Percentiles rank a stretch among this genome's conserved stretches.
Evolutionary conservation across 768 basidiomycete genomes (phyloP).

Genomic region (Steccherinum ochraceum): DNA sequence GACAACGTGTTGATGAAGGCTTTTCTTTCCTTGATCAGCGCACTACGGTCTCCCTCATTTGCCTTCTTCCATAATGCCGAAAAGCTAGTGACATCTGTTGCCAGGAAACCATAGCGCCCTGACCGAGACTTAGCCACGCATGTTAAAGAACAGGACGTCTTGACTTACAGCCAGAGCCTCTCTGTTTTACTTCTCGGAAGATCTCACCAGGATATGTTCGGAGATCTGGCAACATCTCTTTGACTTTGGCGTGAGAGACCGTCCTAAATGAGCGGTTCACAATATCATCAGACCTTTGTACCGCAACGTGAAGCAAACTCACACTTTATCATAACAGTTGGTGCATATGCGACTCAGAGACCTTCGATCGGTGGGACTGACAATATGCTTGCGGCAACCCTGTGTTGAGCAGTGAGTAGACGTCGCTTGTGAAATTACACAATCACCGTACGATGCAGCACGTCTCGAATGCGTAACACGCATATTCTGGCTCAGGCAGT

Average conservation of each 20-base stretch:
- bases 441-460: slow-evolving; percentile 6
- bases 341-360: not conserved
- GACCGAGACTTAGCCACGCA: not conserved
- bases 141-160: not conserved
- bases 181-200: not conserved
- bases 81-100: not conserved
- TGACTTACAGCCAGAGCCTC: not conserved
- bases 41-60: not conserved
- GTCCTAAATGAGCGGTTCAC: not conserved
- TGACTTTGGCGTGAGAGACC: not conserved
- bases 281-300: not conserved
- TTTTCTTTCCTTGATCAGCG: not conserved
- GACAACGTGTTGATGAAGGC: not conserved
- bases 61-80: not conserved
- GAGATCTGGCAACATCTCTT: not conserved
- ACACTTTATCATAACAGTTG: not conserved
- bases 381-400: not conserved
- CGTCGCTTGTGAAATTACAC: not conserved
- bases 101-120: not conserved
- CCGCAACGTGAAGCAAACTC: not conserved
- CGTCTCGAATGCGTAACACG: slow-evolving; percentile 5
- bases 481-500: slow-evolving; percentile 10
- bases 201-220: not conserved
- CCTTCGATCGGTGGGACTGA: not conserved
- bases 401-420: not conserved